Evolutionary conservation across 257 asterid genomes (phyloP), one percentile per base, ranked within the genome.

Genomic region (Thymus quinquecostatus): DNA sequence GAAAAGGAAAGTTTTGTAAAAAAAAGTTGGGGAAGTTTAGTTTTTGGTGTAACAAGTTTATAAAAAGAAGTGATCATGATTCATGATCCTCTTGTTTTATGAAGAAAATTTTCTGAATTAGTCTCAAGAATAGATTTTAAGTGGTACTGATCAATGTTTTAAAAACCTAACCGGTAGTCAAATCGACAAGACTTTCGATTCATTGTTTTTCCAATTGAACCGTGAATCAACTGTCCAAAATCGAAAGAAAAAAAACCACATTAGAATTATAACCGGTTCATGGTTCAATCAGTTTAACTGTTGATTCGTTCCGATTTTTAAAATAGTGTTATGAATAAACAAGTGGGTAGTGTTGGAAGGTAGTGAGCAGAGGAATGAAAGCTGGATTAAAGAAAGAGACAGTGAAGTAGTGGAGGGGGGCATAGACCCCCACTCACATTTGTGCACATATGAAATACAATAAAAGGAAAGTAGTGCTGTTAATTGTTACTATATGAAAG

Each of bases 1-100:
- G 78, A 74, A 66, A 77, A 80, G 73, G 78, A 74, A 66, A 77
- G 80, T 53, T 12, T 12, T 66, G 67, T 70, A 70, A 77, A 70
- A 70, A 62, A 56, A 27, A 21, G 2, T 34, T 38, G 41, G 71
- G 7, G 12, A 50, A 28, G 57, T 29, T 29, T 10, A 0, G 21
- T 44, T 8, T 8, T 44, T 8, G 2, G 9, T 10, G 49, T 44
- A 38, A 61, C 70, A 72, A 51, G 71, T 6, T 40, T 41, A 51
- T 72, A 40, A 14, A 40, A 14, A 36, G 49, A 57, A 34, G 53
- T 45, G 69, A 64, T 44, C 68, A 40, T 40, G 53, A 62, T 40
- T 62, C 43, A 45, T 28, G 55, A 45, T 28, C 51, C 45, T 41
- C 56, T 44, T 63, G 40, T 10, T 63, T 32, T 27, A 61, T 40